Percentiles rank a stretch among this genome's conserved stretches.
Conservation (phyloP, 805 yeast genomes). For the Zygosaccharomyces pseudorouxii region DNA sequence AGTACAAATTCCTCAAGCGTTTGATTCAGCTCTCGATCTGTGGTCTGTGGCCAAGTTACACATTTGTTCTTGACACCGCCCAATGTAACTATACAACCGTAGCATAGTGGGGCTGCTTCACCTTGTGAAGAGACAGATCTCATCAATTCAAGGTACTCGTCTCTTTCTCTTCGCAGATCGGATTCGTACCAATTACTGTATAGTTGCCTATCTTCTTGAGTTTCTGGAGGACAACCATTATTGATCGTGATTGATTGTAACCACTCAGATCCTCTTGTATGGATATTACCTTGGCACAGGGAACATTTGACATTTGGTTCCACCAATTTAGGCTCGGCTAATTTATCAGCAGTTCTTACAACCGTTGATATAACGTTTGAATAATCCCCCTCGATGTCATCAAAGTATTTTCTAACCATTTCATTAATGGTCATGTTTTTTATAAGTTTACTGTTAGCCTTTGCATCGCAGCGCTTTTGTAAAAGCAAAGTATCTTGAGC, state of each 20-base stretch:
- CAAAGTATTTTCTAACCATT: constrained; percentile 67
- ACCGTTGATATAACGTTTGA: constrained; percentile 91
- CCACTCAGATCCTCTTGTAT: constrained; percentile 62
- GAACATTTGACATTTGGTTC: constrained; percentile 39
- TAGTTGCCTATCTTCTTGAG: constrained; percentile 40
- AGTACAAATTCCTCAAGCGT: constrained; percentile 48
- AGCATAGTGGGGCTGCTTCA: constrained; percentile 47
- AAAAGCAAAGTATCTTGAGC: constrained; percentile 21
- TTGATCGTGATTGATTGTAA: constrained; percentile 60
- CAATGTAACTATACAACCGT: constrained; percentile 68
- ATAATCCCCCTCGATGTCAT: constrained; percentile 66
- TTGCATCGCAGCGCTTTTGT: constrained; percentile 23
- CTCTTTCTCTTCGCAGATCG: constrained; percentile 19
- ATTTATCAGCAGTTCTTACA: constrained; percentile 79
- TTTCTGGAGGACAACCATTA: constrained; percentile 46
- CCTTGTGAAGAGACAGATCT: constrained; percentile 18
- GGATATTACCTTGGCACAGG: constrained; percentile 53
- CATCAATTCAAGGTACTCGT: constrained; percentile 21
- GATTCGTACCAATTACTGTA: constrained; percentile 34
- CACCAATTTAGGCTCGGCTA: constrained; percentile 44
- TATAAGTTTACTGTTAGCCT: constrained; percentile 22
- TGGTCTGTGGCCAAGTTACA: constrained; percentile 38
- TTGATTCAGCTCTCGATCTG: constrained; percentile 33
- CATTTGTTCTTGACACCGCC: constrained; percentile 39
- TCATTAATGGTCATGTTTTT: constrained; percentile 80